Percentiles rank a stretch among this genome's conserved stretches.
Evolutionary conservation across 23 red algal species (phyloP).

Genomic region (Gracilaria caudata): DNA sequence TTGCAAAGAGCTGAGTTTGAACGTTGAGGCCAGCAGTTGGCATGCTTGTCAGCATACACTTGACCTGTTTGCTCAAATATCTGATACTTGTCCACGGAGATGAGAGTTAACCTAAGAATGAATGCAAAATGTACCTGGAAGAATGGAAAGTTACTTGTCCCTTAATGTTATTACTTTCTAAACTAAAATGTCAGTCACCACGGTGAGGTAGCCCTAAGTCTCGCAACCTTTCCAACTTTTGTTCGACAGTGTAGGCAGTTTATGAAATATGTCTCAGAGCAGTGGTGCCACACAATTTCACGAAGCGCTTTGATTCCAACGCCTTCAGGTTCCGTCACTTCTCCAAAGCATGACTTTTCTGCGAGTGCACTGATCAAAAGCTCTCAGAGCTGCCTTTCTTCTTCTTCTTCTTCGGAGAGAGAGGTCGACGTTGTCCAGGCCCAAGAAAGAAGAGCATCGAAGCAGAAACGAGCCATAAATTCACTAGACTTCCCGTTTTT

Average conservation of each 20-base stretch:
- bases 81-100: conserved; percentile 14
- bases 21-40: neutral
- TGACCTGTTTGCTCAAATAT: too few species aligned
- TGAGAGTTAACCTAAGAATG: conserved; percentile 10
- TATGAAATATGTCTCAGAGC: neutral
- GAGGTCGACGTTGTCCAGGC: too few species aligned
- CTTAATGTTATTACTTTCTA: neutral
- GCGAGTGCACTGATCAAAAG: neutral
- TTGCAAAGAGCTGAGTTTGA: too few species aligned
- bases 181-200: conserved; percentile 19
- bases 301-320: neutral
- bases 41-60: conserved; percentile 21
- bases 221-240: conserved; percentile 2
- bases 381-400: neutral
- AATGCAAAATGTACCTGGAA: conserved; percentile 10
- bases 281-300: neutral
- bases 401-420: neutral
- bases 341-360: neutral
- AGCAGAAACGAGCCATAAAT: too few species aligned
- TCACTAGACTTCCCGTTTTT: too few species aligned
- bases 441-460: neutral
- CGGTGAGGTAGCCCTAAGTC: neutral
- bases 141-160: neutral
- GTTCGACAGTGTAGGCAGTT: conserved; percentile 5
- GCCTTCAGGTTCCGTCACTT: neutral